Percentiles rank a stretch among this genome's conserved stretches.
Conservation (phyloP, 208 protist species). For the Trypanosomatidae sp. region DNA sequence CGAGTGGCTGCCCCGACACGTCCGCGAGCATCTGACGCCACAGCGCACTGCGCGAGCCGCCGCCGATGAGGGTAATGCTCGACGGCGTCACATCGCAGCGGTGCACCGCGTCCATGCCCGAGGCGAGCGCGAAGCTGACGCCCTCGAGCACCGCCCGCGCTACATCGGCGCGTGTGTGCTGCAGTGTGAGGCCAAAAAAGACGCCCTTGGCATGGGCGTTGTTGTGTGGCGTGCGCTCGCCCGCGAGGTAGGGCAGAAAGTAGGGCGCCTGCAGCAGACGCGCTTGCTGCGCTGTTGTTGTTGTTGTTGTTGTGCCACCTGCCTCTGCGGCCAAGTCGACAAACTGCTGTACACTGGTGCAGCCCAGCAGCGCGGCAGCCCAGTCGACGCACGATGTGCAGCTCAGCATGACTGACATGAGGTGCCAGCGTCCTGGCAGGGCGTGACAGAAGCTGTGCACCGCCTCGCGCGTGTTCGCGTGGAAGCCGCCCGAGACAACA, state of each 20-base stretch:
- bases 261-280: constrained; percentile 45
- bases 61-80: constrained; percentile 52
- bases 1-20: constrained; percentile 30
- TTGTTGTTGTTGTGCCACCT: too few relatives aligned
- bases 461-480: constrained; percentile 57
- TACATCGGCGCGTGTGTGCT: constrained; percentile 39
- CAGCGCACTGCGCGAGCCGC: constrained; percentile 43
- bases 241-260: constrained; percentile 61
- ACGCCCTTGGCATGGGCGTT: constrained; percentile 58
- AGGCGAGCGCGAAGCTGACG: constrained; percentile 55
- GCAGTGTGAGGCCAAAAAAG: constrained; percentile 60
- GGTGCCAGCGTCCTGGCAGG: constrained; percentile 49
- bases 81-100: constrained; percentile 39
- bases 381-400: constrained; percentile 66
- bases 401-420: constrained; percentile 77
- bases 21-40: constrained; percentile 75
- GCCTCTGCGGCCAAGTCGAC: constrained; percentile 36
- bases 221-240: constrained; percentile 68
- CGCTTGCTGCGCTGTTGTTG: too few relatives aligned
- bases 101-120: constrained; percentile 67
- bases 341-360: constrained; percentile 34
- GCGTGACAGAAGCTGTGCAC: constrained; percentile 77
- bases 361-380: constrained; percentile 50
- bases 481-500: constrained; percentile 61
- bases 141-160: constrained; percentile 54